Conservation (phyloP, 257 asterid genomes). For the Ocimum tenuiflorum region DNA sequence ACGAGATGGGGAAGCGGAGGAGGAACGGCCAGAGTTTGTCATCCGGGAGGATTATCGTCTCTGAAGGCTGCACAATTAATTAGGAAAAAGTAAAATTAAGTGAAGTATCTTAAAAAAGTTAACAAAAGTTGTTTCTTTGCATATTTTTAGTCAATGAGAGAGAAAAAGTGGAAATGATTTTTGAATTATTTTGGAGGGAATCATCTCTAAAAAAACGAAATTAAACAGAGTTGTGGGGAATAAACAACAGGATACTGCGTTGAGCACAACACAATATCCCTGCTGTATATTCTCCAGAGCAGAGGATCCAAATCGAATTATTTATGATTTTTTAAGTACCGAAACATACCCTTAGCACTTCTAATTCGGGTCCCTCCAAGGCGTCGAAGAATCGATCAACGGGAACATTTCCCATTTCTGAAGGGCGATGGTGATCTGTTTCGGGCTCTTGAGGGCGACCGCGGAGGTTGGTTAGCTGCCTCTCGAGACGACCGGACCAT, state of each 20-base stretch:
- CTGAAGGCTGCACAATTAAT: conserved; percentile 59
- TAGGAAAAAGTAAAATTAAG: too few species aligned
- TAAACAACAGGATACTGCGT: too few species aligned
- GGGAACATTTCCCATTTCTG: conserved; percentile 36
- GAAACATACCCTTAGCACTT: conserved; percentile 47
- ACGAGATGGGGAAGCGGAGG: conserved; percentile 64
- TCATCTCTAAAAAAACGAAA: too few species aligned
- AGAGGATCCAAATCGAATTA: too few species aligned
- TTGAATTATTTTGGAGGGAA: too few species aligned
- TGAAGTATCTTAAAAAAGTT: too few species aligned
- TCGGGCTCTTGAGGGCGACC: conserved; percentile 34
- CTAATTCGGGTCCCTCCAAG: conserved; percentile 81
- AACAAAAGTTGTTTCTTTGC: too few species aligned
- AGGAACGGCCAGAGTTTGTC: conserved; percentile 90
- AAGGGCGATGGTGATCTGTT: conserved; percentile 15
- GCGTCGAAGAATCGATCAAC: conserved; percentile 80
- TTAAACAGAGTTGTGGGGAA: too few species aligned
- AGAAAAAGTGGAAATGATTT: too few species aligned
- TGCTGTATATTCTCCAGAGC: too few species aligned
- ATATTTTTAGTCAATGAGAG: too few species aligned
- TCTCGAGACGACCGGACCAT: conserved; percentile 71
- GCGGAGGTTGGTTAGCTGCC: conserved; percentile 51
- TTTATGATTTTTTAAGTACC: background rate
- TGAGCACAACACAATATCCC: too few species aligned
- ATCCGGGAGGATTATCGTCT: conserved; percentile 52